phyloP scores from a whole-genome alignment of 2,329 filamentous ascomycete genomes.

The Teratosphaeria gauchensis region DNA sequence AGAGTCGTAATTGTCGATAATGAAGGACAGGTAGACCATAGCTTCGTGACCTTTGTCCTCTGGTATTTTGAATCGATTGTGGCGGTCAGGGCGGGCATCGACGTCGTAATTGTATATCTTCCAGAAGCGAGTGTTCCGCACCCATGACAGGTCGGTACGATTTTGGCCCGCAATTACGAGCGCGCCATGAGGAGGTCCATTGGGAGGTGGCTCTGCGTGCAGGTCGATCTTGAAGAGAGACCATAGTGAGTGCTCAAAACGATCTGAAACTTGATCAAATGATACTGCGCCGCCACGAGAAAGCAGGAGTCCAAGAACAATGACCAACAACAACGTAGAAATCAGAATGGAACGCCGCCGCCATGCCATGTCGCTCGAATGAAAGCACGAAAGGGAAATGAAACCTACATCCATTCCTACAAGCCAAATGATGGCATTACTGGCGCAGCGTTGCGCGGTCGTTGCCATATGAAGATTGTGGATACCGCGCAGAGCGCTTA shows the following conservation, averaged over 20 bases:
- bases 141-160: constrained; percentile 8
- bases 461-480: too few species aligned
- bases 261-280: not conserved
- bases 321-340: not conserved
- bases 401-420: not conserved
- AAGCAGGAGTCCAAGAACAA: not conserved
- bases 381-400: not conserved
- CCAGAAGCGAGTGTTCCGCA: constrained; percentile 7
- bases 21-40: constrained; percentile 40
- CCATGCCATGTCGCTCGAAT: not conserved
- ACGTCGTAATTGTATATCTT: constrained; percentile 28
- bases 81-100: constrained; percentile 20
- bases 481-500: not conserved
- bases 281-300: not conserved
- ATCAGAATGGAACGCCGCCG: not conserved
- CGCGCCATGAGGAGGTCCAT: constrained; percentile 9
- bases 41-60: constrained; percentile 39
- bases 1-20: constrained; percentile 36
- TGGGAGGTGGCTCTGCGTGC: constrained; percentile 1
- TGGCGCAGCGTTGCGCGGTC: not conserved
- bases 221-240: not conserved
- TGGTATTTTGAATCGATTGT: constrained; percentile 32
- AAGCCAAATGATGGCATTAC: not conserved
- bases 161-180: constrained; percentile 8
- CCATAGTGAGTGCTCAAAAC: not conserved